Base-by-base conservation (phyloP, 2,329 filamentous ascomycete genomes). In the Paracamarosporium sp. region DNA sequence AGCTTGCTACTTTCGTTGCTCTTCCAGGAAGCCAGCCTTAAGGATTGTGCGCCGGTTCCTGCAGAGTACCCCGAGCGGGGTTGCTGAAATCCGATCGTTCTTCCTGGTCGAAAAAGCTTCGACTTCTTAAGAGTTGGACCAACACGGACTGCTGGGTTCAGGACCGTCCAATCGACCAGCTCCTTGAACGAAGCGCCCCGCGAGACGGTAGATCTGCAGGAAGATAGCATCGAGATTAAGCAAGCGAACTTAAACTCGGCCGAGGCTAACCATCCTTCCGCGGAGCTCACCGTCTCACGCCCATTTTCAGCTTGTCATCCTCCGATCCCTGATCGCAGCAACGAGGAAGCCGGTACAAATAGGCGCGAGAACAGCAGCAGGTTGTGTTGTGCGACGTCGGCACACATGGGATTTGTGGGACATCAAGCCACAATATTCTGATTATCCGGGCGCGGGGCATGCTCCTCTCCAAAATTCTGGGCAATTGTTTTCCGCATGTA, bases 191-290 rank as follows among this genome's bases (percentile, higher is more conserved):
- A 43, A 24, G 40, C 3, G 24, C 20, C 13, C 41, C 41, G 25
- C 41, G 25, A 20, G 5, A 12, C 24, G 41, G 25, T 30, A 45
- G 12, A 31, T 50, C n/a, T 25, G 28, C 22, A 50, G 46, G 22
- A 5, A 22, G 17, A 22, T 38, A 36, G 22, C 11, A 9, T 38
- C 31, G 46, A 27, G 22, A n/a, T n/a, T 36, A 50, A 36, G 31
- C 46, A 50, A 38, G 46, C 31, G 31, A 27, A 31, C 28, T 13
- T 28, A 47, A n/a, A 31, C 46, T 50, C 46, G 46, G 46, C 46
- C 31, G 46, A 38, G 31, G 31, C 31, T 36, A 50, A 17, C 2
- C 11, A 33, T 27, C 31, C 46, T 9, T 28, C 31, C 12, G 31
- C 27, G 20, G 30, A 33, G 45, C 28, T 47, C 17, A 35, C 45